Percentiles rank a stretch among this genome's conserved stretches.
Conservation (phyloP, 768 basidiomycete genomes). For the Amanita phalloides region DNA sequence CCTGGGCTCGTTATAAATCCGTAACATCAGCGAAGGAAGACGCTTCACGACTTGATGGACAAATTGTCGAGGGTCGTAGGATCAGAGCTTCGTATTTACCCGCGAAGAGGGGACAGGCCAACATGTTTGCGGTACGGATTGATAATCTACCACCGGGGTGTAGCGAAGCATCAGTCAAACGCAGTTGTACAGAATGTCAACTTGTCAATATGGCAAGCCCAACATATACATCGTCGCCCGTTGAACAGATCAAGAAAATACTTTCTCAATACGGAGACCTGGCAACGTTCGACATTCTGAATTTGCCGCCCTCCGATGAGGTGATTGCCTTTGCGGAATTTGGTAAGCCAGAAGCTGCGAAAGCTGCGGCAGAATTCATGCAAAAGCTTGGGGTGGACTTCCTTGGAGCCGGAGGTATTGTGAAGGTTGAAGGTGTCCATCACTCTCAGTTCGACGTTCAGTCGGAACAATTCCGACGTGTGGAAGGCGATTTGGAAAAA, state of each 20-base stretch:
- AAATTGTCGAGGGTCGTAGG: constrained; percentile 24
- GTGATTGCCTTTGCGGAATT: constrained; percentile 29
- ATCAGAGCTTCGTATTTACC: constrained; percentile 28
- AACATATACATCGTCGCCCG: constrained; percentile 22
- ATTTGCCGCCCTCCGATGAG: constrained; percentile 19
- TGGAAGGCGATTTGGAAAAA: constrained; percentile 26
- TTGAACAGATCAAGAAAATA: constrained; percentile 20
- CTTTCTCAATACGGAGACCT: constrained; percentile 26
- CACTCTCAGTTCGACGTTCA: constrained; percentile 29
- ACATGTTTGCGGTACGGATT: constrained; percentile 32
- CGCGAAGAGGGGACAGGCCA: constrained; percentile 21
- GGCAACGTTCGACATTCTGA: constrained; percentile 27
- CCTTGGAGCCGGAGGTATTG: constrained; percentile 21
- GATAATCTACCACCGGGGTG: constrained; percentile 29
- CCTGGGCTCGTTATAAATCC: constrained; percentile 36
- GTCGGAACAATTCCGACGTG: constrained; percentile 18
- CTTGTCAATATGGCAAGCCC: constrained; percentile 21
- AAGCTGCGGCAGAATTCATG: constrained; percentile 12
- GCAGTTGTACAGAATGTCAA: constrained; percentile 14
- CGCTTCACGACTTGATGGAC: constrained; percentile 27
- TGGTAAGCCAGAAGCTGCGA: constrained; percentile 5
- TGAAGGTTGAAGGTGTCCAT: constrained; percentile 29
- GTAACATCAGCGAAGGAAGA: constrained; percentile 31
- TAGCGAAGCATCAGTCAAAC: constrained; percentile 17
- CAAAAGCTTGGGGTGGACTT: constrained; percentile 17